Conservation (phyloP, 352 stramenopile genomes). For the Globisporangium polare region DNA sequence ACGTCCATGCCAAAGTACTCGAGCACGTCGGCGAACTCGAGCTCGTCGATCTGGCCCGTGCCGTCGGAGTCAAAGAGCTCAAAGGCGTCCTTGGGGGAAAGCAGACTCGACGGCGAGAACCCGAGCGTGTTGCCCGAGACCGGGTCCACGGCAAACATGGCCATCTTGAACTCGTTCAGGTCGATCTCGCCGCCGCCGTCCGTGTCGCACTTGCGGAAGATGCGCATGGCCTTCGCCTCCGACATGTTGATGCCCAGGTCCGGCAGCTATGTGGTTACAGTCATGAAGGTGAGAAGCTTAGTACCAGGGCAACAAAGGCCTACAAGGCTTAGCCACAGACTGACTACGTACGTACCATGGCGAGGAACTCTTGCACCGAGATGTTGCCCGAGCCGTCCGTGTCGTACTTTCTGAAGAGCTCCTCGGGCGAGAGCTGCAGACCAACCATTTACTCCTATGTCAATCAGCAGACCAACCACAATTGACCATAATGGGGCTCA, state of each 20-base stretch:
- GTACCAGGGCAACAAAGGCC: too few relatives aligned
- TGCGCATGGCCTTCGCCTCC: constrained; percentile 85
- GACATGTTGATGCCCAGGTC: constrained; percentile 86
- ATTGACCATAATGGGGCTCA: constrained; percentile 11
- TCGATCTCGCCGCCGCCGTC: constrained; percentile 90
- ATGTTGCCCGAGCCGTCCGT: constrained; percentile 87
- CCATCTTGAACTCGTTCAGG: constrained; percentile 92
- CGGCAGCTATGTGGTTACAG: constrained; percentile 66
- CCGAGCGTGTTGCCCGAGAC: constrained; percentile 72
- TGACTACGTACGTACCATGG: constrained; percentile 56
- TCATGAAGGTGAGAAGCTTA: too few relatives aligned
- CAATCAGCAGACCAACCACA: not conserved
- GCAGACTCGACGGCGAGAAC: constrained; percentile 79
- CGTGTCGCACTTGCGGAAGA: constrained; percentile 90
- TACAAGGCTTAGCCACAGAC: too few relatives aligned
- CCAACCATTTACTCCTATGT: not conserved
- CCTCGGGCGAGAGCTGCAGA: constrained; percentile 64
- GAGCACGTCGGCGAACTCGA: constrained; percentile 93
- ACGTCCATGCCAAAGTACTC: constrained; percentile 91
- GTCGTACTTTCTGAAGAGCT: constrained; percentile 92
- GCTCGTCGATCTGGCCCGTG: constrained; percentile 89
- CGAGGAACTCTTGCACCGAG: constrained; percentile 88
- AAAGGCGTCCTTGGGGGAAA: constrained; percentile 88
- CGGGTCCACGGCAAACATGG: constrained; percentile 90
- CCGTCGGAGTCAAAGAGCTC: constrained; percentile 90